Evolutionary conservation across 768 basidiomycete species (phyloP).

Genomic region (Gloeopeniophorella convolvens): DNA sequence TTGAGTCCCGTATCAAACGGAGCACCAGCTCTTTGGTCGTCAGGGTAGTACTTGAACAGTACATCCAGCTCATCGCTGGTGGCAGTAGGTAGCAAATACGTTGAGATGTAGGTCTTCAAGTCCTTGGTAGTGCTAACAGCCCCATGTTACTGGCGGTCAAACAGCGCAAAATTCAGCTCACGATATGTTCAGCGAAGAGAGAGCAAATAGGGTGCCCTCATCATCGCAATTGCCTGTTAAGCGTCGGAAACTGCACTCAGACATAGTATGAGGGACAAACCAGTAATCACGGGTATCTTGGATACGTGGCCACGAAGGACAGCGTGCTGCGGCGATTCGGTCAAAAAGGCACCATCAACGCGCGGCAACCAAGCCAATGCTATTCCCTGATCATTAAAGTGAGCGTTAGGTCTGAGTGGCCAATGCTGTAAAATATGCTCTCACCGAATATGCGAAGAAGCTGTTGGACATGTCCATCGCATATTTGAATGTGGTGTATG

Average conservation of each 20-base stretch:
- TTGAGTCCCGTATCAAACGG: constrained; percentile 19
- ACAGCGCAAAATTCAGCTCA: constrained; percentile 10
- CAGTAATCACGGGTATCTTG: constrained; percentile 21
- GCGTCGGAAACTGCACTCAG: neutral
- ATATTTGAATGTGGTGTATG: constrained; percentile 26
- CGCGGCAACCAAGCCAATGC: constrained; percentile 24
- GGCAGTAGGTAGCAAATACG: constrained; percentile 23
- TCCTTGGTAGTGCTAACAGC: neutral
- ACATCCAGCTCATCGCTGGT: constrained; percentile 13
- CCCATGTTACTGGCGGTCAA: no score
- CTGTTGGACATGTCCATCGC: constrained; percentile 31
- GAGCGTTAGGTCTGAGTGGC: no score
- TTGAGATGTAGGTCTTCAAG: constrained; percentile 11
- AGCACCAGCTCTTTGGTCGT: constrained; percentile 10
- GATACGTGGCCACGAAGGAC: constrained; percentile 21
- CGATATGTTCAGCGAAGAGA: constrained; percentile 27
- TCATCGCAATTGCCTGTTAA: constrained; percentile 46
- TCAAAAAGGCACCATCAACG: constrained; percentile 25
- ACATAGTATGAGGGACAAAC: constrained; percentile 4
- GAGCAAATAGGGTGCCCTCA: constrained; percentile 44
- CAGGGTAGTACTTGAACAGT: constrained; percentile 22
- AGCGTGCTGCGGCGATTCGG: constrained; percentile 19
- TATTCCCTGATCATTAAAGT: constrained; percentile 18
- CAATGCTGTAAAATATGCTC: no score
- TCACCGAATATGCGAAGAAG: constrained; percentile 30